Base-by-base conservation (phyloP, 1,284 basidiomycete species). In the Sporisorium reilianum region DNA sequence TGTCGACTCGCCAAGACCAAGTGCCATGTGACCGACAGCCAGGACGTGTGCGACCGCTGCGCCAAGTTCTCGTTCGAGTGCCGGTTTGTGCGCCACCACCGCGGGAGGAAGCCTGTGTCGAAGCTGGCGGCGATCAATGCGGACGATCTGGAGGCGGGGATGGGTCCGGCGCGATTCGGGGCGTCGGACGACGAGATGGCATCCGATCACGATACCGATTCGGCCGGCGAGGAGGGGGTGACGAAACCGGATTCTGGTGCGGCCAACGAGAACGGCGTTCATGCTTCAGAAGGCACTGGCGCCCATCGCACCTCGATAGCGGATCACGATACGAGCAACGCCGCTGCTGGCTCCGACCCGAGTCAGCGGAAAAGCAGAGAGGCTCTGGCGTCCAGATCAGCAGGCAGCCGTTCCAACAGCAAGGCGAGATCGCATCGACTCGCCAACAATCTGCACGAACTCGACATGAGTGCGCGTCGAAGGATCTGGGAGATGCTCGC, bases 401-500 rank as follows among this genome's bases (percentile, higher is more conserved):
- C 30, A 5, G 55, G 36, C 5, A 62, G 60, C 16, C 55, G 69
- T 34, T 64, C 69, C 11, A 46, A 58, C 26, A 73, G 70, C 61
- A 66, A 58, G 42, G 53, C 59, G n/a, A 64, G 70, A 50, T 3
- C 49, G 30, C 63, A 62, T 4, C 48, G 64, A 14, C 50, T 25
- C 20, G 45, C 55, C 8, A 64, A 64, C 25, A 61, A 20, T 30
- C 53, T 74, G 14, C 50, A 74, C 46, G 72, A 75, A 51, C 66
- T 75, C 42, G 72, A 69, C 30, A 66, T 56, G 6, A 61, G 32
- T 22, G 72, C 72, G 4, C 50, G 72, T 20, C 55, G 72, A 0
- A 58, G 72, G 32, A 75, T 75, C 45, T 75, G 72, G 72, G 72
- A 75, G 45, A 75, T 75, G 66, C 60, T 75, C 1, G 65, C 72